Evolutionary conservation across 2,329 filamentous ascomycete genomes (phyloP), one percentile per base, ranked within the genome.

Genomic region (Neonectria faginata): DNA sequence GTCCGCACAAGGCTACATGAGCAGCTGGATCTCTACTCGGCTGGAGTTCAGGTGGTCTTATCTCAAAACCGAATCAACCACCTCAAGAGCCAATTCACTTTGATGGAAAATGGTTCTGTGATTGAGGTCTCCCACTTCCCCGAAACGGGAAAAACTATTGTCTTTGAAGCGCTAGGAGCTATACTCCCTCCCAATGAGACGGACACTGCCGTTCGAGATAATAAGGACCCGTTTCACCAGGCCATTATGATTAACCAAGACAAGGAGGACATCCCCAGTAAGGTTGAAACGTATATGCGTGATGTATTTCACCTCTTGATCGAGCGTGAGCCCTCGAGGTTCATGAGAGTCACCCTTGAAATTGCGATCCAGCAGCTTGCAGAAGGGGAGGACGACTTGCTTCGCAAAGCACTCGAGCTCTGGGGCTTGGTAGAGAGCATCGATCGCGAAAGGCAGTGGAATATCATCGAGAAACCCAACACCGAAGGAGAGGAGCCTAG

Each of bases 341-440:
- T 90, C 65, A 87, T 89, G 76, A 83, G 84, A 11, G 81, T 85
- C 20, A 89, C 88, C 2, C 80, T 91, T 33, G 82, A 86, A 52
- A 84, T 83, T n/a, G 85, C 85, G 0, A 78, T 80, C 41, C 77
- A 83, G 55, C 83, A 83, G 12, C 72, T 79, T 5, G 75, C 82
- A 51, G 83, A 83, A 7, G 79, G 82, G 39, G 79, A 81, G n/a
- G 86, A 89, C 66, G 83, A 85, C 60, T 78, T 89, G 12, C 78
- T 91, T 7, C 82, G 82, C 57, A 84, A 86, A 63, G 86, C 87
- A 1, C 80, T 91, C 5, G 88, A 91, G 73, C 81, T 91, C 2
- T 91, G 88, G 88, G 86, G 86, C 0, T 81, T 89, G 5, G 87
- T 90, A 5, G 88, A 91, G 73, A 87, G 89, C 50, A 86, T 90